Base-by-base conservation (phyloP, 73 alveolate genomes). In the Paramecium pentaurelia region DNA sequence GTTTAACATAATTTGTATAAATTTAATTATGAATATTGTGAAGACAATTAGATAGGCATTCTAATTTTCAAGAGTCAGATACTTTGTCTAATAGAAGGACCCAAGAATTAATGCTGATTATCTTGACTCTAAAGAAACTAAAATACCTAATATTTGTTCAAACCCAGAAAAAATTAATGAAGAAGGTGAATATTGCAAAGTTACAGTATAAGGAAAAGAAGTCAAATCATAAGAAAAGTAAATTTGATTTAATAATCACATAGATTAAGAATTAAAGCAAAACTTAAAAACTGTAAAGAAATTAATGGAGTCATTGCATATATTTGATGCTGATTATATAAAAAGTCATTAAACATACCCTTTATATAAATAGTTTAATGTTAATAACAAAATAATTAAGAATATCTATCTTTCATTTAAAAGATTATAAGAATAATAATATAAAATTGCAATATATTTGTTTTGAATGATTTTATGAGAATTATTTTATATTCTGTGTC, bases 301-400 rank as follows among this genome's bases (percentile, higher is more conserved):
- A 64, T 64, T 32, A 64, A 64, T 64, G 84, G 84, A 32, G 22
- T 64, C 22, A 64, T 64, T 64, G 84, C 84, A 64, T 64, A 64
- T 64, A 64, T 64, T 32, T 64, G 84, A 64, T 54, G 70, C 70
- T 54, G 70, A 54, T 54, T 54, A 54, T 54, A 54, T 40, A 49
- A 2, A 11, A 54, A 54, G 6, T 18, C 70, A 54, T 54, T 54
- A 54, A 54, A 54, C 32, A 18, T n/a, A 54, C 70, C 70, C 32
- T 54, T 54, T 8, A 18, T 16, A 54, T 54, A 1, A 49, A 54
- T n/a, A 54, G 18, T 8, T n/a, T 18, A 54, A 34, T 54, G 18
- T 8, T 58, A 34, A 34, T 34, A 34, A 34, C 5, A 34, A 34
- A 0, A 34, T 60, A 0, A 60, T 60, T 18, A 18, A 10, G 14